Conservation (phyloP, 1,284 basidiomycete genomes). For the Irpex rosettiformis region DNA sequence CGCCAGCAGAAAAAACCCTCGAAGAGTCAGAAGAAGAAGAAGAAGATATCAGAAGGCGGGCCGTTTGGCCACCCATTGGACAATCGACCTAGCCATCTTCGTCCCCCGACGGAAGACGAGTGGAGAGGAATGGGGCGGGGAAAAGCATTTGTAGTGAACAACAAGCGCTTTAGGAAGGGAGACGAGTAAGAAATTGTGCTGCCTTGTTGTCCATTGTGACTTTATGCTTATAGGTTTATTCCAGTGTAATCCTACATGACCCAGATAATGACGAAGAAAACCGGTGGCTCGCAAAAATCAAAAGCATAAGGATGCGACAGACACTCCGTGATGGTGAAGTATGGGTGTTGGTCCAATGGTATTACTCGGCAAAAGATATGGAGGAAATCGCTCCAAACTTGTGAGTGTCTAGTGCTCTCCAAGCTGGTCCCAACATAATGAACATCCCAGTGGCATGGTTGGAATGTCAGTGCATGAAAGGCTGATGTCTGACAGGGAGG, state of each 20-base stretch:
- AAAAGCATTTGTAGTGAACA: background rate
- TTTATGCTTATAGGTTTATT: background rate
- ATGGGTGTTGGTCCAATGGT: conserved; percentile 10
- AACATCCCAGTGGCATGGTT: conserved; percentile 4
- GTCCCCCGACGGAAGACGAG: background rate
- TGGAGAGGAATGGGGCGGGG: background rate
- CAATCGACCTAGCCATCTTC: background rate
- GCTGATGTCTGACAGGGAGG: conserved; percentile 17
- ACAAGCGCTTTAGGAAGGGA: background rate
- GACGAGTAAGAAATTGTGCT: conserved; percentile 6
- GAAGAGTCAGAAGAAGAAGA: too few species aligned
- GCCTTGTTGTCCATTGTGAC: background rate
- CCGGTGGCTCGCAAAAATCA: conserved; percentile 4
- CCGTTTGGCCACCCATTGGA: background rate
- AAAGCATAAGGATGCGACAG: background rate
- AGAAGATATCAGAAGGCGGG: background rate
- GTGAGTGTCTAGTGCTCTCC: conserved; percentile 10
- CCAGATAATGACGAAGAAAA: conserved; percentile 6
- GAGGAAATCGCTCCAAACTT: background rate
- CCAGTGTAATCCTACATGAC: too few species aligned
- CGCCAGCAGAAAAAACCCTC: background rate
- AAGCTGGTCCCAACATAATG: background rate
- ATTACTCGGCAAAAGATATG: conserved; percentile 8
- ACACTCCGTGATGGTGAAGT: background rate
- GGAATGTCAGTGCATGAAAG: conserved; percentile 18